A percentile compares a stretch with the other conserved stretches of the same genome.
phyloP scores from a whole-genome alignment of 129 eudicot genomes.

The Gnaphalium uliginosum region DNA sequence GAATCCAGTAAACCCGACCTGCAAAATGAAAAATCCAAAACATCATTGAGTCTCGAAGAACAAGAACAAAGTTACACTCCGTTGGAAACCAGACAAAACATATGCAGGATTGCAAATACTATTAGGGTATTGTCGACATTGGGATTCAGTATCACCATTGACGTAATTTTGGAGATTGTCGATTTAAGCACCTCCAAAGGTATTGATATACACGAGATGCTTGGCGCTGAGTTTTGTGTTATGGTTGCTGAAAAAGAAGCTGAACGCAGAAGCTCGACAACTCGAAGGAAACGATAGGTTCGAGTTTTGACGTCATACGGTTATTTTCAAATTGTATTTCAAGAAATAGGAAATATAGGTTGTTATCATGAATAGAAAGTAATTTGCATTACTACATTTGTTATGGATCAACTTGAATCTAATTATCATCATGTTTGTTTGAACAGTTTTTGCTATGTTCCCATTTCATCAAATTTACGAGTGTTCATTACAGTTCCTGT shows the following conservation, averaged over 20 bases:
- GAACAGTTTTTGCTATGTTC: not conserved
- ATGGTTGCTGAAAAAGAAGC: conserved; percentile 85
- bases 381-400: conserved; percentile 19
- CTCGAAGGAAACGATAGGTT: conserved; percentile 42
- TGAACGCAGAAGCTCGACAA: conserved; percentile 52
- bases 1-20: conserved; percentile 37
- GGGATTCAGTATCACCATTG: conserved; percentile 68
- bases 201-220: conserved; percentile 79
- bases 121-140: conserved; percentile 65
- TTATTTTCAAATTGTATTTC: conserved; percentile 6
- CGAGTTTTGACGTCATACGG: not conserved
- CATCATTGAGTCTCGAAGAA: conserved; percentile 32
- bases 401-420: conserved; percentile 11
- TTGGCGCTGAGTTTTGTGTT: conserved; percentile 88
- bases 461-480: not conserved
- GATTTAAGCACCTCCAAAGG: conserved; percentile 48
- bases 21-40: conserved; percentile 28
- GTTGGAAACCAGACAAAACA: conserved; percentile 57
- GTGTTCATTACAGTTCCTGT: not conserved
- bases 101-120: conserved; percentile 83
- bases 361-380: conserved; percentile 27
- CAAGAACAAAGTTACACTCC: conserved; percentile 55
- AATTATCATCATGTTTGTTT: not conserved
- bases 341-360: conserved; percentile 19
- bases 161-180: conserved; percentile 57